These are phyloP conservation scores for Ogataea populi-albae DNA, from an alignment of 805 yeast genomes.

Conservation along the genomic window DNA sequence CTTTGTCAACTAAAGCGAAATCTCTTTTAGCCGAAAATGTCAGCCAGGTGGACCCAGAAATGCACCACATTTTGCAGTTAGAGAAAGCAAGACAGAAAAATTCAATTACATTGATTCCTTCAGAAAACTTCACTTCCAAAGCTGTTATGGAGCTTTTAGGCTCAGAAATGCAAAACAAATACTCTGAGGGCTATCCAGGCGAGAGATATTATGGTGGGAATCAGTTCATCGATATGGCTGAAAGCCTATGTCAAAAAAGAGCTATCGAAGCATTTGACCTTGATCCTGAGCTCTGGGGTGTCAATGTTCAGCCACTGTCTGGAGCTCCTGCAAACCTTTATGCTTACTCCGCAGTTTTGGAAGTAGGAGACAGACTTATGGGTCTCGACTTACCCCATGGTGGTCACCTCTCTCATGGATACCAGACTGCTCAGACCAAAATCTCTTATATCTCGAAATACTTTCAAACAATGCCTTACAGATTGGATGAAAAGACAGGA, in stretches of 20 bases:
- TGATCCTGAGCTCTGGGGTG: slow-evolving; percentile 89
- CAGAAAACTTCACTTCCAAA: slow-evolving; percentile 93
- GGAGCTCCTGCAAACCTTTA: slow-evolving; percentile 97
- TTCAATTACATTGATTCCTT: slow-evolving; percentile 89
- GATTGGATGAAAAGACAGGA: slow-evolving; percentile 83
- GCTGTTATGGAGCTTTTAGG: slow-evolving; percentile 94
- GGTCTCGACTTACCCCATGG: slow-evolving; percentile 98
- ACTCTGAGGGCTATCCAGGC: slow-evolving; percentile 98
- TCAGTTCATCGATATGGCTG: slow-evolving; percentile 89
- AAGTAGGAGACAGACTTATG: slow-evolving; percentile 91
- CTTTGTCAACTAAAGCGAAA: slow-evolving; percentile 38
- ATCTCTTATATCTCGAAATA: slow-evolving; percentile 90
- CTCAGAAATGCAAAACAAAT: slow-evolving; percentile 95
- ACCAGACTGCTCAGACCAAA: slow-evolving; percentile 86
- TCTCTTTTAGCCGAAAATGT: slow-evolving; percentile 60
- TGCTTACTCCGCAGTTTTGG: slow-evolving; percentile 84
- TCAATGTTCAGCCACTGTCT: slow-evolving; percentile 90
- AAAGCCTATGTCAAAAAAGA: slow-evolving; percentile 83
- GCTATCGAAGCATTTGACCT: slow-evolving; percentile 82
- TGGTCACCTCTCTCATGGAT: slow-evolving; percentile 97
- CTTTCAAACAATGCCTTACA: slow-evolving; percentile 97
- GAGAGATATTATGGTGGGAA: slow-evolving; percentile 98
- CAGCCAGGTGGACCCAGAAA: slow-evolving; percentile 78
- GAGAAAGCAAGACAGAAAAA: slow-evolving; percentile 87
- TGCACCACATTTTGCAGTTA: slow-evolving; percentile 67